These are phyloP conservation scores for Chenopodium quinoa DNA, from an alignment of 148 eudicot genomes.

Conservation along the genomic window DNA sequence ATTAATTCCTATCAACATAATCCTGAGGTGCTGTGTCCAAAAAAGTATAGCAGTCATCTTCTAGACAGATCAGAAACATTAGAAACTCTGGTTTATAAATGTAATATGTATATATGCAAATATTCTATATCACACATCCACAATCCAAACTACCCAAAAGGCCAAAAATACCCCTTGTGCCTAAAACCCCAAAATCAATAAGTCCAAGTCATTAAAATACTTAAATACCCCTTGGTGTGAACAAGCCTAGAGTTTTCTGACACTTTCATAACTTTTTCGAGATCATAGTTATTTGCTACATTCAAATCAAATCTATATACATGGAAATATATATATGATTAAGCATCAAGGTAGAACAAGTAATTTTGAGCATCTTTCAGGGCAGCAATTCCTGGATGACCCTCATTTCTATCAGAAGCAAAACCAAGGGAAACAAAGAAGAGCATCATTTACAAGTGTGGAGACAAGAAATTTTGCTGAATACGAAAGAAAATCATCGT, in stretches of 20 bases:
- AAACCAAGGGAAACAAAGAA: constrained; percentile 34
- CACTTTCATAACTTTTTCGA: too few species aligned
- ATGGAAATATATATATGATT: background rate
- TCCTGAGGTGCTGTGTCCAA: background rate
- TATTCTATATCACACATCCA: background rate
- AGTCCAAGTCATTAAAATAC: background rate
- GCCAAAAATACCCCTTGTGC: too few species aligned
- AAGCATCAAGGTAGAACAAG: background rate
- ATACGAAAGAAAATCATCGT: constrained; percentile 48
- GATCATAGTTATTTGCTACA: too few species aligned
- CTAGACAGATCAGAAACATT: background rate
- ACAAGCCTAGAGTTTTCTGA: too few species aligned
- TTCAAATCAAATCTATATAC: background rate
- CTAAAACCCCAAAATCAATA: too few species aligned
- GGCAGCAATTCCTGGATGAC: constrained; percentile 54
- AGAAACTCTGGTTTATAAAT: background rate
- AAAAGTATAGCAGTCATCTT: background rate
- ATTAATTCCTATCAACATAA: background rate
- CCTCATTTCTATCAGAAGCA: constrained; percentile 47
- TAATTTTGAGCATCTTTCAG: constrained; percentile 36
- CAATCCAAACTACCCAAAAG: background rate
- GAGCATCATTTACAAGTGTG: constrained; percentile 55
- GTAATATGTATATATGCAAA: background rate
- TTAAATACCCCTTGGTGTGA: too few species aligned
- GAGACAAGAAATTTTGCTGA: constrained; percentile 44